phyloP scores from a whole-genome alignment of 306 rosid species.

The Benincasa hispida region DNA sequence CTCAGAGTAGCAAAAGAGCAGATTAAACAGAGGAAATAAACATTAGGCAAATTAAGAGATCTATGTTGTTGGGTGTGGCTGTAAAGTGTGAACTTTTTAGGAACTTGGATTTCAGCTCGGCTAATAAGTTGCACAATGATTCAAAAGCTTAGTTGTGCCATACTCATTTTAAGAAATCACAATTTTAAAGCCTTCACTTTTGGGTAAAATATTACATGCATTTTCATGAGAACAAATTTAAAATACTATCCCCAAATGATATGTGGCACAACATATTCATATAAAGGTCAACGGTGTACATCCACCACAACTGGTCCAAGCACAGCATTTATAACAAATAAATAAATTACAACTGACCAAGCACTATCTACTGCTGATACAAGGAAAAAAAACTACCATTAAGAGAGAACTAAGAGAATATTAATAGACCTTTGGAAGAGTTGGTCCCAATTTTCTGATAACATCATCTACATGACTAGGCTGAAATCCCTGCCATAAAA shows the following conservation, averaged over 20 bases:
- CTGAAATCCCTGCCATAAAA: conserved; percentile 40
- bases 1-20: background rate
- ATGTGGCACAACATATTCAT: background rate
- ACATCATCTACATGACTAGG: conserved; percentile 54
- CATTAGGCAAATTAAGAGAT: background rate
- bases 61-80: background rate
- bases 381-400: background rate
- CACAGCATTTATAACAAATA: background rate
- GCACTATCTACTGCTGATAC: background rate
- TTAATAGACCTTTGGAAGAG: conserved; percentile 56
- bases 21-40: background rate
- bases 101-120: background rate
- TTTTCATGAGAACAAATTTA: background rate
- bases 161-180: background rate
- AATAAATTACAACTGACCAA: background rate
- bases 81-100: background rate
- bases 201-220: background rate
- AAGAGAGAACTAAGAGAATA: background rate
- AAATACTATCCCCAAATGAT: background rate
- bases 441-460: conserved; percentile 51
- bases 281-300: background rate
- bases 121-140: background rate
- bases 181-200: background rate
- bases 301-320: background rate
- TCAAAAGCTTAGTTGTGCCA: background rate